Conservation (phyloP, 1,284 basidiomycete species). For the Ustilago curta region DNA sequence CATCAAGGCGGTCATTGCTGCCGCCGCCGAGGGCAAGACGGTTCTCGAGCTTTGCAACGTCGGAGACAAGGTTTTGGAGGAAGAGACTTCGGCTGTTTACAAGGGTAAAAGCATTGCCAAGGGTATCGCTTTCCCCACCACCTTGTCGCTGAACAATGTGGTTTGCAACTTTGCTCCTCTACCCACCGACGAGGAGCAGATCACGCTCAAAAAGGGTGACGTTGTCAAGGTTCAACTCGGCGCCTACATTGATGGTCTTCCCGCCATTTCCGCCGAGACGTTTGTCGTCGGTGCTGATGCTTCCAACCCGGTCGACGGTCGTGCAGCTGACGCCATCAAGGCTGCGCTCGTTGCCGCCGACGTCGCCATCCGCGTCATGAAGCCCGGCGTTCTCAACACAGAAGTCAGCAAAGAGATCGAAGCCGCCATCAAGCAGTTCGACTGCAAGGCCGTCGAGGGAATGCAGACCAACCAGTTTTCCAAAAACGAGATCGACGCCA, state of each 20-base stretch:
- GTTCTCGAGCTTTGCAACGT: constrained; percentile 89
- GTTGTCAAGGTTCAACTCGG: constrained; percentile 96
- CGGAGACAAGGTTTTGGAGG: constrained; percentile 91
- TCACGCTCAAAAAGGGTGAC: constrained; percentile 82
- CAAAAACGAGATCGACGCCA: constrained; percentile 83
- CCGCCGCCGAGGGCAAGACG: constrained; percentile 79
- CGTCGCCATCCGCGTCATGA: constrained; percentile 75
- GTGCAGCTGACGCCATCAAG: constrained; percentile 88
- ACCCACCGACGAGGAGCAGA: constrained; percentile 74
- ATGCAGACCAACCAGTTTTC: constrained; percentile 94
- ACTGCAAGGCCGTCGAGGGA: constrained; percentile 63
- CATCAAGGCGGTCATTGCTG: constrained; percentile 76
- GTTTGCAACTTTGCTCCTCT: constrained; percentile 75
- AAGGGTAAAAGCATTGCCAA: constrained; percentile 83
- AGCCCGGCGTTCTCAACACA: constrained; percentile 89
- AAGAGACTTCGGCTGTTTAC: constrained; percentile 85
- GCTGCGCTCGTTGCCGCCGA: constrained; percentile 94
- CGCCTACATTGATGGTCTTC: constrained; percentile 93
- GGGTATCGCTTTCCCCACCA: constrained; percentile 92
- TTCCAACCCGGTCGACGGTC: constrained; percentile 82
- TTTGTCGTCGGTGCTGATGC: constrained; percentile 76
- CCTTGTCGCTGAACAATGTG: constrained; percentile 85
- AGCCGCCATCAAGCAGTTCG: constrained; percentile 73
- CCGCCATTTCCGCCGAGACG: constrained; percentile 87
- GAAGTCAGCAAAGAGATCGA: constrained; percentile 87